These are phyloP conservation scores for Salix arbutifolia DNA, from an alignment of 345 rosid species.

Conservation along the genomic window DNA sequence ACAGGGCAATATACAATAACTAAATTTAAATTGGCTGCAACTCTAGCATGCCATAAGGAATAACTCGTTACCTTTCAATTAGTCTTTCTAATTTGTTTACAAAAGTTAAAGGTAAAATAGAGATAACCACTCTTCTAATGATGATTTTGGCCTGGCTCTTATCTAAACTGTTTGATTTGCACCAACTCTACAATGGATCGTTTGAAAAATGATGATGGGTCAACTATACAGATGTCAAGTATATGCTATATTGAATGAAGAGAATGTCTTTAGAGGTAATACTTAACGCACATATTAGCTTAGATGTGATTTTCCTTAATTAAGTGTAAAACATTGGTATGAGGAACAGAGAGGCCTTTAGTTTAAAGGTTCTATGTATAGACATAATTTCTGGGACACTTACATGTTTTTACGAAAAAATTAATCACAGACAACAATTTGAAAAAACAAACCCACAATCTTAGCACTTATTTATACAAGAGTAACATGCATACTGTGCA, in stretches of 20 bases:
- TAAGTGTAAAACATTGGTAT: background rate
- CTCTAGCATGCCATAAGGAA: background rate
- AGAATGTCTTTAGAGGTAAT: too few relatives aligned
- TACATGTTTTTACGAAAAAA: background rate
- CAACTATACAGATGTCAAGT: too few relatives aligned
- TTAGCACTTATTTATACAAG: background rate
- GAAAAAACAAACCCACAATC: background rate
- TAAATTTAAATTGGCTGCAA: background rate
- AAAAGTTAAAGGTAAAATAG: too few relatives aligned
- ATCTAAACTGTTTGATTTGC: too few relatives aligned
- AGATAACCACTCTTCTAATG: too few relatives aligned
- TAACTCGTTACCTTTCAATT: background rate
- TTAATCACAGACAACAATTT: background rate
- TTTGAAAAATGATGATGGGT: too few relatives aligned
- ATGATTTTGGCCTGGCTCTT: too few relatives aligned
- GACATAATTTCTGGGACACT: background rate
- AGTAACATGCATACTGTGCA: background rate
- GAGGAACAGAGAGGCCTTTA: background rate
- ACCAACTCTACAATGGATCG: too few relatives aligned
- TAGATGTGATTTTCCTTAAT: too few relatives aligned
- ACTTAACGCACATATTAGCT: too few relatives aligned
- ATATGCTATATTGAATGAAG: too few relatives aligned
- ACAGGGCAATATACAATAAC: too few relatives aligned
- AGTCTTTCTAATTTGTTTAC: background rate
- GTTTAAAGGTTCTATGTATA: background rate